Evolutionary conservation across 1,284 basidiomycete genomes (phyloP), one percentile per base, ranked within the genome.

Genomic region (Trichosporon sp.): DNA sequence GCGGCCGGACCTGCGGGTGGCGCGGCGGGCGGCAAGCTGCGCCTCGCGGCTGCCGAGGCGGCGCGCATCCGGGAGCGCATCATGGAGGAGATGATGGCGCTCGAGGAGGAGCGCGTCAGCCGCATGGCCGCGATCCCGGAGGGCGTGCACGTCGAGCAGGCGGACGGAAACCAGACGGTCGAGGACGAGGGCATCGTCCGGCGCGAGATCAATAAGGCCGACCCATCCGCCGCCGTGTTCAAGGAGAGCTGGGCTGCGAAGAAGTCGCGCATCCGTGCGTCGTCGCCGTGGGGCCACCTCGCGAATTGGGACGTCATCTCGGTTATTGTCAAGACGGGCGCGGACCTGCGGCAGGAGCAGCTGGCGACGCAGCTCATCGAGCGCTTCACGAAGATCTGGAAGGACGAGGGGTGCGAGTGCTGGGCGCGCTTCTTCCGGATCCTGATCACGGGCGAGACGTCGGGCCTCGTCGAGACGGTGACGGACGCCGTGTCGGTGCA

Each of bases 311-410:
- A 88, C 76, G 85, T 95, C 73, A 89, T 98, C 62, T 96, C 95
- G 9, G 93, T 98, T 63, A 99, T 99, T 73, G 94, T 99, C 80
- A 99, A 99, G 84, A 98, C 95, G 2, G 97, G 96, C 1, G 95
- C 92, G 31, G 97, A 99, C 83, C 83, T 99, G 66, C 89, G 97
- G 63, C 97, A 99, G 84, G 97, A 99, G 81, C 97, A 99, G 83
- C 87, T 99, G 31, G 97, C 97, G 7, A 92, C 95, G 8, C 95
- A 98, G 79, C 88, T 99, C 8, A 96, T 99, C 69, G 90, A 86
- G 74, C 92, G 96, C 78, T 98, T 99, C 79, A 90, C 92, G 71
- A 86, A 89, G 68, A 98, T 99, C 77, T 99, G 95, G 94, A 89
- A 89, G 75, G 95, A 98, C 75, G 95, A 97, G 81, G 91, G 89